These are phyloP conservation scores for Austroboletus niveus DNA, from an alignment of 1,284 basidiomycete genomes.

Conservation along the genomic window DNA sequence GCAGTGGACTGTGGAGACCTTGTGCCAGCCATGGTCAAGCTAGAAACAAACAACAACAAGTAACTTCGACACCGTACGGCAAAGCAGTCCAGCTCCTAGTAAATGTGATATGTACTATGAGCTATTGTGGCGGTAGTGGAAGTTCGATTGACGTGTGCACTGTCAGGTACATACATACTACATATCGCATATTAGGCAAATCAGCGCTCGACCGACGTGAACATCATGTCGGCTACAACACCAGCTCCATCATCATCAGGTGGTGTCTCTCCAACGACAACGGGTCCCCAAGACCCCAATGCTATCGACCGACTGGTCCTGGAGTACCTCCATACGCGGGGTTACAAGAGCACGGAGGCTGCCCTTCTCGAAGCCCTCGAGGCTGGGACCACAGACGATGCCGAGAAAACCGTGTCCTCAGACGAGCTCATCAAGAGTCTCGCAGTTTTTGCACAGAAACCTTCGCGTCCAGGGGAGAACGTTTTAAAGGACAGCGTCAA, in stretches of 20 bases:
- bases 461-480: conserved; percentile 63
- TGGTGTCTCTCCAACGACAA: conserved; percentile 30
- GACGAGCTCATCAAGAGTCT: conserved; percentile 68
- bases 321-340: conserved; percentile 83
- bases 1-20: too few species aligned
- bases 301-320: conserved; percentile 66
- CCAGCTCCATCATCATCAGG: conserved; percentile 39
- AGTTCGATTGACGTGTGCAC: not conserved
- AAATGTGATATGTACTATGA: too few species aligned
- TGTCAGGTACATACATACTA: too few species aligned
- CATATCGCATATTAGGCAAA: not conserved
- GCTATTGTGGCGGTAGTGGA: too few species aligned
- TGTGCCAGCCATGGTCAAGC: too few species aligned
- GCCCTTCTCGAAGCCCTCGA: conserved; percentile 67
- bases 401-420: conserved; percentile 47
- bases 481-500: conserved; percentile 61
- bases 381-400: conserved; percentile 49
- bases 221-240: conserved; percentile 44
- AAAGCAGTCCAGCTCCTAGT: too few species aligned
- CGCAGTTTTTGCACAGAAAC: conserved; percentile 63
- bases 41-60: too few species aligned
- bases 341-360: conserved; percentile 76
- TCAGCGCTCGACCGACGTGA: not conserved
- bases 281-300: conserved; percentile 37
- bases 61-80: too few species aligned